phyloP scores from a whole-genome alignment of 1,139 yeast species.

The Geotrichum cucujoidarum region DNA sequence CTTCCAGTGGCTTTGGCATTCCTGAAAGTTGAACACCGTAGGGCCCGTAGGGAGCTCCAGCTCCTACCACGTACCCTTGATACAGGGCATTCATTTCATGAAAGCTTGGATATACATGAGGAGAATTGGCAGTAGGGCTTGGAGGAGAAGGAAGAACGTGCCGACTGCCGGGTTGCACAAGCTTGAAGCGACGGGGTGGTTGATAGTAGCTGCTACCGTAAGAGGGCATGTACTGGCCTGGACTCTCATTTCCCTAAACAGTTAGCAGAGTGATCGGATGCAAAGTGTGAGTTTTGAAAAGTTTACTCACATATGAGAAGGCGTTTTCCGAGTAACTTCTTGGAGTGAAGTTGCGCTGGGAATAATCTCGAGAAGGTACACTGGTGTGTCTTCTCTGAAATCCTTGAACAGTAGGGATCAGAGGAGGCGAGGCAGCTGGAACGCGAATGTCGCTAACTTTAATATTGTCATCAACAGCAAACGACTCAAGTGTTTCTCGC shows the following conservation, averaged over 20 bases:
- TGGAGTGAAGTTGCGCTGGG: conserved; percentile 7
- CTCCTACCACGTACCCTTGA: conserved; percentile 8
- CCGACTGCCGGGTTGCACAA: conserved; percentile 7
- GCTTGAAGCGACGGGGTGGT: conserved; percentile 4
- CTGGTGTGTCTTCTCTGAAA: conserved; percentile 9
- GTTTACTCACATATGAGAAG: conserved; percentile 4
- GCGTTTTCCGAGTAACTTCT: conserved; percentile 18
- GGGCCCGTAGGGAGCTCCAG: conserved; percentile 6
- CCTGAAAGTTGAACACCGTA: too few species aligned
- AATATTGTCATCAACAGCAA: conserved; percentile 20
- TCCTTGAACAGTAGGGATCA: conserved; percentile 10
- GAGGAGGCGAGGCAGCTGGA: conserved; percentile 21
- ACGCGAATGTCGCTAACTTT: conserved; percentile 19
- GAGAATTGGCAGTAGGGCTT: conserved; percentile 4
- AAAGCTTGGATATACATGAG: conserved; percentile 15
- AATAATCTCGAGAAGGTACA: neutral
- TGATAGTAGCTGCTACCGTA: conserved; percentile 12
- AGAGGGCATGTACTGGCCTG: conserved; percentile 11
- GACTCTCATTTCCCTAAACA: conserved; percentile 11
- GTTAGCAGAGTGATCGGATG: neutral
- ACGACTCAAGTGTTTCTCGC: conserved; percentile 14
- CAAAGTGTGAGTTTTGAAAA: too few species aligned
- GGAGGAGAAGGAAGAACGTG: conserved; percentile 15
- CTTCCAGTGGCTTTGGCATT: too few species aligned
- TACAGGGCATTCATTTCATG: conserved; percentile 16